Percentiles rank a stretch among this genome's conserved stretches.
Evolutionary conservation across 257 asterid genomes (phyloP).

Genomic region (Penstemon newberryi): DNA sequence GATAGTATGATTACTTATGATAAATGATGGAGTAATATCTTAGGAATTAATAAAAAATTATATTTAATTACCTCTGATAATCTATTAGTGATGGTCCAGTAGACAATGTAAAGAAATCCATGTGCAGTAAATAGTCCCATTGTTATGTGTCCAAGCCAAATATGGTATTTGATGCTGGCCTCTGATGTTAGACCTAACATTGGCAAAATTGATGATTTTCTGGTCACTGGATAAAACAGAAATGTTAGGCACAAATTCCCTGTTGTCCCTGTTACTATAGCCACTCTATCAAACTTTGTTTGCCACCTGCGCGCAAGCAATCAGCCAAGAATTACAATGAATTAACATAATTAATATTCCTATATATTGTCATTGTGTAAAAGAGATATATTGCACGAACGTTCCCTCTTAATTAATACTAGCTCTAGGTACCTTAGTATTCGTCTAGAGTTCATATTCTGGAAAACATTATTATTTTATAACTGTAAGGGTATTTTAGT

Average conservation of each 20-base stretch:
- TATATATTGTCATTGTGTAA: too few relatives aligned
- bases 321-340: not conserved
- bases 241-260: conserved; percentile 84
- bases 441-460: too few relatives aligned
- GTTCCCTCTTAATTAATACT: too few relatives aligned
- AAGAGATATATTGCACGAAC: too few relatives aligned
- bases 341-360: not conserved
- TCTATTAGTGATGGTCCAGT: conserved; percentile 73
- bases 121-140: conserved; percentile 77
- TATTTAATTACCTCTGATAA: conserved; percentile 61
- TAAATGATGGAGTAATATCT: not conserved
- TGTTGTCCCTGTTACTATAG: conserved; percentile 68
- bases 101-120: conserved; percentile 62
- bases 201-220: conserved; percentile 82
- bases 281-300: conserved; percentile 82
- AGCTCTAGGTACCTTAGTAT: too few relatives aligned
- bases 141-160: conserved; percentile 78
- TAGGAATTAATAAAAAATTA: not conserved
- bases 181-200: conserved; percentile 83
- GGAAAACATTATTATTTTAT: too few relatives aligned
- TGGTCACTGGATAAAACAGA: conserved; percentile 80
- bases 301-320: conserved; percentile 64
- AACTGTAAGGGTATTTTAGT: too few relatives aligned
- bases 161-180: conserved; percentile 75
- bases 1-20: not conserved